Evolutionary conservation across 129 eudicot species (phyloP).

Genomic region (Escallonia rubra): DNA sequence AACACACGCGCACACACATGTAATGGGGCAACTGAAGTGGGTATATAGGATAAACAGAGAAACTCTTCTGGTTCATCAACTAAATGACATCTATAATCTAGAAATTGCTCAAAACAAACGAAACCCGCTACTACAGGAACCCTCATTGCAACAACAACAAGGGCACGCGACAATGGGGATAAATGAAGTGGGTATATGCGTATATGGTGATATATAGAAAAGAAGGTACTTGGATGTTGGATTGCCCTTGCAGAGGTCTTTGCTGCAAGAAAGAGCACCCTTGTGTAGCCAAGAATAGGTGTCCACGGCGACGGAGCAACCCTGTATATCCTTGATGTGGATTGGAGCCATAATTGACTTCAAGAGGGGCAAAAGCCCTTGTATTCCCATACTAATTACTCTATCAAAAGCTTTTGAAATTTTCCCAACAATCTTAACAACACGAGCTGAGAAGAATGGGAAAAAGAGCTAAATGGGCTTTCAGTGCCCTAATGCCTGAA

Average conservation of each 20-base stretch:
- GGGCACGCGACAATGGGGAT: too few species aligned
- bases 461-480: not conserved
- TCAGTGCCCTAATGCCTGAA: not conserved
- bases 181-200: not conserved
- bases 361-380: conserved; percentile 79
- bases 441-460: not conserved
- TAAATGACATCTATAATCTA: too few species aligned
- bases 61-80: too few species aligned
- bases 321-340: conserved; percentile 75
- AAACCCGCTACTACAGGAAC: conserved; percentile 17
- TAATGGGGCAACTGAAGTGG: too few species aligned
- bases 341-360: conserved; percentile 86
- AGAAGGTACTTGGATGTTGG: conserved; percentile 69
- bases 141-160: not conserved
- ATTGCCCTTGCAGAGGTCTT: conserved; percentile 69
- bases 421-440: too few species aligned
- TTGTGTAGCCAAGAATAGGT: conserved; percentile 99
- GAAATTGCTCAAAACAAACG: too few species aligned
- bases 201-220: conserved; percentile 1
- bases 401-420: not conserved
- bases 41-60: too few species aligned
- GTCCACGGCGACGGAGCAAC: conserved; percentile 82
- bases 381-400: conserved; percentile 57
- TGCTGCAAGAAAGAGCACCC: conserved; percentile 95
- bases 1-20: too few species aligned